These are phyloP conservation scores for Cadophora sp. DNA, from an alignment of 2,329 filamentous ascomycete genomes.

Conservation along the genomic window DNA sequence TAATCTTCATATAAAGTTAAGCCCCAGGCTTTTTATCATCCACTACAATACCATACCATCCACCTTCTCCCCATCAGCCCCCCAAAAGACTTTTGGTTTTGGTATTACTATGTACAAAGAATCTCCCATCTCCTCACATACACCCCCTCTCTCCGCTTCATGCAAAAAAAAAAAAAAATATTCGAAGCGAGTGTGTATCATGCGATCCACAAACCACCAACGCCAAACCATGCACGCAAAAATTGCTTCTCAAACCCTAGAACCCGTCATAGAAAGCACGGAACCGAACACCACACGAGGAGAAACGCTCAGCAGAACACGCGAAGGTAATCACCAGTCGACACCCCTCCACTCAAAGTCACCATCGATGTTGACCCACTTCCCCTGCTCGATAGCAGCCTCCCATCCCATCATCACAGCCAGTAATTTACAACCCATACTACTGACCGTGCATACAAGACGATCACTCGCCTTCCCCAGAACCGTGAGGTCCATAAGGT, in stretches of 20 bases:
- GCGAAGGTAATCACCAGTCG: constrained; percentile 35
- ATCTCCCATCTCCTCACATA: background rate
- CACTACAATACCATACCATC: background rate
- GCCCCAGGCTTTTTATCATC: constrained; percentile 14
- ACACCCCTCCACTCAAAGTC: constrained; percentile 65
- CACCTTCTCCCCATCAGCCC: background rate
- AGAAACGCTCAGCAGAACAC: background rate
- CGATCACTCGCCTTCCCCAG: constrained; percentile 71
- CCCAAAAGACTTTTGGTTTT: background rate
- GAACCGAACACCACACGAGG: background rate
- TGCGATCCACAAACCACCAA: constrained; percentile 6
- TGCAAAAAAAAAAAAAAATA: background rate
- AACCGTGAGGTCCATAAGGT: constrained; percentile 81
- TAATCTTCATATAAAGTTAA: background rate
- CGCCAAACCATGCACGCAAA: constrained; percentile 13
- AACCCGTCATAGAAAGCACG: constrained; percentile 1
- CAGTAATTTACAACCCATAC: constrained; percentile 74
- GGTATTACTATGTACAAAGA: constrained; percentile 9
- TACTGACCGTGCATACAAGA: constrained; percentile 79
- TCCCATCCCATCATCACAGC: constrained; percentile 92
- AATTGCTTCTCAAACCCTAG: constrained; percentile 12
- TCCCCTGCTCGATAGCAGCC: constrained; percentile 61
- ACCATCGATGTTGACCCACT: constrained; percentile 84
- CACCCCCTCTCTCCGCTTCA: too few relatives aligned
- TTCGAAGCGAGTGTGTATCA: constrained; percentile 6